Evolutionary conservation across 2,329 filamentous ascomycete genomes (phyloP), one percentile per base, ranked within the genome.

Genomic region (Dissoconium aciculare): DNA sequence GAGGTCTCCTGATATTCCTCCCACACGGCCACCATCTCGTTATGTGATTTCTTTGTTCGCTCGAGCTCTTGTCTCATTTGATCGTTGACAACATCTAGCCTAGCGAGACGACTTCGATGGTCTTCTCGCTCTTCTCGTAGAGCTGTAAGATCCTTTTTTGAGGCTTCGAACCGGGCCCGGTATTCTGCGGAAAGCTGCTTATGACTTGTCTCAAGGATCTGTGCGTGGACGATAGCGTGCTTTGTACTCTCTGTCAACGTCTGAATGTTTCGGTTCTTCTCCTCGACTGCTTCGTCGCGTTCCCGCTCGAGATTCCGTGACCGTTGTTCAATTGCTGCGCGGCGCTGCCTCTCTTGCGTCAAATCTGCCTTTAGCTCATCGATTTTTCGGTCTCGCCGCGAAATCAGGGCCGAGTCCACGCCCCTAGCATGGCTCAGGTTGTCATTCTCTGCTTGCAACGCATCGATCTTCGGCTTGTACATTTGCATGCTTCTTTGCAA

Each of bases 351-450:
- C 55, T 84, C 78, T 2, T 63, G 53, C 24, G 78, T 73, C 15
- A 83, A 60, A 11, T 71, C 62, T 5, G 65, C 62, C 44, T 74
- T 73, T 36, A 83, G 53, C 26, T 74, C 70, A 40, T 79, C 74
- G 25, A 84, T 69, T 51, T 82, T 79, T 9, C 79, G 68, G 47
- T 84, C 78, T 47, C 80, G 79, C 34, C 78, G 65, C 34, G 73
- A 69, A 15, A 85, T 63, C 5, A 81, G 59, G 10, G 74, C 71
- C 51, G 77, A 77, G 42, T 78, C 80, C 32, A 82, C 72, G 44
- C 69, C 74, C 34, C 74, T 73, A 43, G 81, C 74, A 31, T 82
- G 64, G 37, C 79, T 60, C 5, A 73, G 65, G 40, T 70, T 69
- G 46, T 83, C 76, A 47, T 80, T 78, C 44, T 83, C 76, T 28